A percentile compares a stretch with the other conserved stretches of the same genome.
These are phyloP conservation scores for Botrytis galanthina DNA, from an alignment of 2,329 filamentous ascomycete species.

Conservation along the genomic window DNA sequence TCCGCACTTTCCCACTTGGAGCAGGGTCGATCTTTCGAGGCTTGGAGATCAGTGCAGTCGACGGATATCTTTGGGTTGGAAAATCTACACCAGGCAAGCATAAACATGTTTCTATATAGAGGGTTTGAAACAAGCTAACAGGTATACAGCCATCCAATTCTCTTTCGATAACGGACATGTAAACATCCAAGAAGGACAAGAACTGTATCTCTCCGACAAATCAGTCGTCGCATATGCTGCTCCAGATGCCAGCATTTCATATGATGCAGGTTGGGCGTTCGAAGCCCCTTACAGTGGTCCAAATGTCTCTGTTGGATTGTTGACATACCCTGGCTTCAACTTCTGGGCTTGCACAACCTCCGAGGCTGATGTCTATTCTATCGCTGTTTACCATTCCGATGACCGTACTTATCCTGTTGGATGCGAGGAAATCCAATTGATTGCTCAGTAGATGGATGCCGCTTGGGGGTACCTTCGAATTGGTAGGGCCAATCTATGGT, in stretches of 20 bases:
- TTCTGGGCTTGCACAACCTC: not conserved
- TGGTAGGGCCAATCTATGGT: not conserved
- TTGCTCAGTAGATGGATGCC: not conserved
- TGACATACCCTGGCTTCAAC: not conserved
- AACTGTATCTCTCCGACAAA: not conserved
- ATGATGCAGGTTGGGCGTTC: not conserved
- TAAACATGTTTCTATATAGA: not conserved
- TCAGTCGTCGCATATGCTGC: not conserved
- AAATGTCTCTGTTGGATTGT: rapidly evolving
- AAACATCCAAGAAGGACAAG: not conserved
- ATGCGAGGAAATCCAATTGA: not conserved
- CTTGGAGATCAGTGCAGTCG: not conserved
- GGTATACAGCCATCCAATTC: not conserved
- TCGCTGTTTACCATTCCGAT: not conserved
- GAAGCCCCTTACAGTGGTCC: not conserved
- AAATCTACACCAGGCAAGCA: not conserved
- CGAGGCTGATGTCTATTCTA: not conserved
- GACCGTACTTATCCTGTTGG: too few relatives aligned
- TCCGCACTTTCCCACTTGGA: not conserved
- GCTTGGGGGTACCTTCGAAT: not conserved
- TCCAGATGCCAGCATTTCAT: rapidly evolving
- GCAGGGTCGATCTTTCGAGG: not conserved
- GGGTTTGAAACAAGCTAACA: not conserved
- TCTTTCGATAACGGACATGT: not conserved
- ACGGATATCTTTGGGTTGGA: not conserved